phyloP scores from a whole-genome alignment of 2,329 filamentous ascomycete genomes.

The Aspergillus sp. region DNA sequence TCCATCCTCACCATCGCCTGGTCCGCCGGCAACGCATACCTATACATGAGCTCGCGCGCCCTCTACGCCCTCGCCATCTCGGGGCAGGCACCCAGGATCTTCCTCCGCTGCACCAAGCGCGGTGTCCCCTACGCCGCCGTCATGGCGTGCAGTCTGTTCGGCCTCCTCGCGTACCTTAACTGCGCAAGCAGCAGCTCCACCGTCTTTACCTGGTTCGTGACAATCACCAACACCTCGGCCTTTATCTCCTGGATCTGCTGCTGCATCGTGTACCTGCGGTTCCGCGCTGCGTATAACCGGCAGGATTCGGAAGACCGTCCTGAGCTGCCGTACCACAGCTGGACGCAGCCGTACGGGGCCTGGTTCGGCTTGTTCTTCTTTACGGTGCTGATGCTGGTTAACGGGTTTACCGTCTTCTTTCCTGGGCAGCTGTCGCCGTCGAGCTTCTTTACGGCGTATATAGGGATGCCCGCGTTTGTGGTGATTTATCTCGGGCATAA shows the following conservation, averaged over 20 bases:
- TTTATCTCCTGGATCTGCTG: background rate
- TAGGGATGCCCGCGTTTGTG: background rate
- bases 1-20: constrained; percentile 41
- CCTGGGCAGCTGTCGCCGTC: background rate
- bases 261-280: background rate
- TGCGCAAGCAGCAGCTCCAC: constrained; percentile 52
- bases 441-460: background rate
- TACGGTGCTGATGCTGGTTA: background rate
- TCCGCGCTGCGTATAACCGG: background rate
- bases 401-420: background rate
- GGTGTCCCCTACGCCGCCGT: constrained; percentile 58
- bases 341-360: background rate
- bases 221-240: background rate
- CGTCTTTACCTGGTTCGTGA: constrained; percentile 63
- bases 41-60: constrained; percentile 37
- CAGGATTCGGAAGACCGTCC: background rate
- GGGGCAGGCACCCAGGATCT: constrained; percentile 37
- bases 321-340: background rate
- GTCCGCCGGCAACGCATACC: constrained; percentile 44
- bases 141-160: constrained; percentile 50
- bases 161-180: constrained; percentile 65
- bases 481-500: background rate
- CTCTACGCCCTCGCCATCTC: constrained; percentile 41
- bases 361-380: background rate
- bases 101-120: constrained; percentile 43